These are phyloP conservation scores for Bromus sterilis DNA, from an alignment of 176 grass and related monocot genomes.

Conservation along the genomic window DNA sequence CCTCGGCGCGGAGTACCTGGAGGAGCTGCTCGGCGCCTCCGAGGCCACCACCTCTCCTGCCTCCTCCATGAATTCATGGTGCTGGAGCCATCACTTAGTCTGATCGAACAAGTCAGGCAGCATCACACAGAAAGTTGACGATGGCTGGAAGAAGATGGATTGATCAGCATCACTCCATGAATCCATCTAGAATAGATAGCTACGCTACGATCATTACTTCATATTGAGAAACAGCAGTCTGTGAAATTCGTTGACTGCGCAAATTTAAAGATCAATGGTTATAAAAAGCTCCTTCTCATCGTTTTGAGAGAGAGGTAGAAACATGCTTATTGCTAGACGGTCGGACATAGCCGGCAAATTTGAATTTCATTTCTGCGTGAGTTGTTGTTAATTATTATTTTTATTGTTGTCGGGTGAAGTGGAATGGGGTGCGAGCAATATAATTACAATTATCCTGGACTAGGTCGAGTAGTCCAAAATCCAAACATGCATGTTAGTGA, in stretches of 20 bases:
- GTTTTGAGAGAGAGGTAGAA: too few relatives aligned
- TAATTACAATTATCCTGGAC: too few relatives aligned
- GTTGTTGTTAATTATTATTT: too few relatives aligned
- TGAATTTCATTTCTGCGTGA: too few relatives aligned
- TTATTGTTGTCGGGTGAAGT: neutral
- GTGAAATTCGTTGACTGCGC: too few relatives aligned
- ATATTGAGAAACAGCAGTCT: too few relatives aligned
- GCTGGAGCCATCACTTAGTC: constrained; percentile 30
- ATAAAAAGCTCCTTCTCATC: too few relatives aligned
- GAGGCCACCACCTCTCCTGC: neutral
- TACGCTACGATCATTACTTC: too few relatives aligned
- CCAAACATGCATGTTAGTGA: neutral
- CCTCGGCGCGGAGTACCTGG: constrained; percentile 50
- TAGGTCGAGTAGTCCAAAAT: neutral
- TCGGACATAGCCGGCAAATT: too few relatives aligned
- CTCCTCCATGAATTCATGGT: neutral
- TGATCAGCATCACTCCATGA: neutral
- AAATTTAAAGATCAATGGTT: too few relatives aligned
- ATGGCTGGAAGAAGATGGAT: neutral
- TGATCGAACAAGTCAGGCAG: neutral
- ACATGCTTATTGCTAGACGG: too few relatives aligned
- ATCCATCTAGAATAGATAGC: neutral
- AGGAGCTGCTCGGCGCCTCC: constrained; percentile 43
- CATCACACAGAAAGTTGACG: neutral
- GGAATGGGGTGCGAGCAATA: too few relatives aligned